Percentiles rank a stretch among this genome's conserved stretches.
These are phyloP conservation scores for Pugionium cornutum DNA, from an alignment of 345 rosid species.

Conservation along the genomic window DNA sequence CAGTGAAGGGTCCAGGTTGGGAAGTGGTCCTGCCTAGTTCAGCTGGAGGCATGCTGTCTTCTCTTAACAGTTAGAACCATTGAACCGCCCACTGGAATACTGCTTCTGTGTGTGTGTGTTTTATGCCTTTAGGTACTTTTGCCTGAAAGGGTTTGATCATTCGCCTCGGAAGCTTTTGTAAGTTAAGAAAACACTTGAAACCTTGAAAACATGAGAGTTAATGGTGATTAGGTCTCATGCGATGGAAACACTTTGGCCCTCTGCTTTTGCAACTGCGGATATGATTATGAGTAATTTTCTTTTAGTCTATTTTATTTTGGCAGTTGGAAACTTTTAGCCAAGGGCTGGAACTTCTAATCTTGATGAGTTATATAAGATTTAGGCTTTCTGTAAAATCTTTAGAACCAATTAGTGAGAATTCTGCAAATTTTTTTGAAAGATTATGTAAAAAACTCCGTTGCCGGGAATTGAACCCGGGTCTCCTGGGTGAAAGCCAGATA, in stretches of 20 bases:
- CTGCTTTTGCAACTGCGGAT: constrained; percentile 10
- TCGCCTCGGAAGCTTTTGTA: constrained; percentile 31
- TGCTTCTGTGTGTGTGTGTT: no score
- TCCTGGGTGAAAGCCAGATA: constrained; percentile 96
- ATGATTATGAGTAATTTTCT: background rate
- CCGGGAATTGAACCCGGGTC: constrained; percentile 99
- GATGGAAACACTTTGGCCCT: constrained; percentile 13
- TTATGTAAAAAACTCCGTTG: constrained; percentile 50
- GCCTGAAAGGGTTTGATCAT: constrained; percentile 3
- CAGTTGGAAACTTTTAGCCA: background rate
- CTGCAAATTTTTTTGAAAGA: no score
- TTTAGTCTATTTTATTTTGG: background rate
- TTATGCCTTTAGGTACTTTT: background rate
- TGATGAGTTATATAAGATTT: background rate
- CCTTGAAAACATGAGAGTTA: constrained; percentile 8
- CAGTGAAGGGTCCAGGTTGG: constrained; percentile 95
- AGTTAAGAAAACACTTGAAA: constrained; percentile 13
- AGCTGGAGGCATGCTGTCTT: constrained; percentile 74
- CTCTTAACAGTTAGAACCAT: constrained; percentile 59
- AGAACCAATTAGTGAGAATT: no score
- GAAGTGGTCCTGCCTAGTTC: constrained; percentile 84
- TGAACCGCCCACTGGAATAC: no score
- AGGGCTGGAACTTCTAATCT: background rate
- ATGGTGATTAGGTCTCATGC: constrained; percentile 17
- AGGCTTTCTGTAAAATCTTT: background rate